Conservation (phyloP, 768 basidiomycete species). For the Asterophora parasitica region DNA sequence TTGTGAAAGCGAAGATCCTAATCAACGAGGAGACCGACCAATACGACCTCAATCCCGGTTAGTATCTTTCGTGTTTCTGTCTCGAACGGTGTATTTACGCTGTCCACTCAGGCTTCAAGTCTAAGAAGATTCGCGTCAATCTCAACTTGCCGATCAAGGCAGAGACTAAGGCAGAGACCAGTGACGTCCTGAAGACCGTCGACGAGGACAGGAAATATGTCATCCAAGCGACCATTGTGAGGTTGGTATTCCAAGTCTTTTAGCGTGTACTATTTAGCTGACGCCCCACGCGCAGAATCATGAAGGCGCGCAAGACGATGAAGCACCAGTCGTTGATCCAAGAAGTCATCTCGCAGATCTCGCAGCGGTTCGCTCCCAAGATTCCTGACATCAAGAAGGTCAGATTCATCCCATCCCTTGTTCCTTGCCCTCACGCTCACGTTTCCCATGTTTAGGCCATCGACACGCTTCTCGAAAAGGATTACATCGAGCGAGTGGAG, state of each 20-base stretch:
- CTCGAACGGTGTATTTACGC: neutral
- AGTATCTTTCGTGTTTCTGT: conserved; percentile 12
- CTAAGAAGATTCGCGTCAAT: conserved; percentile 90
- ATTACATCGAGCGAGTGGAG: conserved; percentile 94
- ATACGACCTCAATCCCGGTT: conserved; percentile 85
- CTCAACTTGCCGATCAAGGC: conserved; percentile 91
- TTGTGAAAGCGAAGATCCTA: conserved; percentile 86
- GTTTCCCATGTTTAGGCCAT: conserved; percentile 57
- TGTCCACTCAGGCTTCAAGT: conserved; percentile 65
- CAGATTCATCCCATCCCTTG: conserved; percentile 7
- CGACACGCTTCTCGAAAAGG: conserved; percentile 89
- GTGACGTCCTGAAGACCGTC: conserved; percentile 88
- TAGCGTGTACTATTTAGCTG: neutral
- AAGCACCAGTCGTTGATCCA: conserved; percentile 89
- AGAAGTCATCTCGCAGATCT: conserved; percentile 87
- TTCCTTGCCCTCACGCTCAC: conserved; percentile 7
- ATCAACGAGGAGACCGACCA: conserved; percentile 85
- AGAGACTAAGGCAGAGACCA: conserved; percentile 87
- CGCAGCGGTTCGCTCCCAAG: conserved; percentile 85
- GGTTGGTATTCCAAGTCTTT: conserved; percentile 33
- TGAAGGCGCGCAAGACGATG: conserved; percentile 95
- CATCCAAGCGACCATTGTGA: conserved; percentile 91
- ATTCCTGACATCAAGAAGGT: conserved; percentile 97
- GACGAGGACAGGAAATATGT: conserved; percentile 97
- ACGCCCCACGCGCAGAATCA: conserved; percentile 50